Conservation (phyloP, 1,284 basidiomycete species). For the Ceratobasidium sp. region DNA sequence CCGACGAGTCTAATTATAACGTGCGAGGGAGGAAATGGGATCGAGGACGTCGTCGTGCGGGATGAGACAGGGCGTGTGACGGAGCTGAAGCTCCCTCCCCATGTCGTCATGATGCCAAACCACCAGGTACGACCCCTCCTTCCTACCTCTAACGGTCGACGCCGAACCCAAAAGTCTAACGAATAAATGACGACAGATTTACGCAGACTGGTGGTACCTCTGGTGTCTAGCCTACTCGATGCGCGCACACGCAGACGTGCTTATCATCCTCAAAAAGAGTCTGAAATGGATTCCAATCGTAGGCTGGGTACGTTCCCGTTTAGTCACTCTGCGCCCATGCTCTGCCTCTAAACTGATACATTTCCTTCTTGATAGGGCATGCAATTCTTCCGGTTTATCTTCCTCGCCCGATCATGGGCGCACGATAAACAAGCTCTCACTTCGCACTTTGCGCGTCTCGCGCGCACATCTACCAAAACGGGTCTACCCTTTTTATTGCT, state of each 20-base stretch:
- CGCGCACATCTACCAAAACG: slow-evolving; percentile 67
- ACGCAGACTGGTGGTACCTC: slow-evolving; percentile 92
- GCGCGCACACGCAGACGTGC: slow-evolving; percentile 75
- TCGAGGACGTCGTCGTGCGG: slow-evolving; percentile 63
- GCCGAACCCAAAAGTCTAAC: neutral
- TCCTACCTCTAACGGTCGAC: neutral
- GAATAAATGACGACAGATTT: slow-evolving; percentile 66
- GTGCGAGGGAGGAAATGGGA: slow-evolving; percentile 64
- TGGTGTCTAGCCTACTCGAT: slow-evolving; percentile 88
- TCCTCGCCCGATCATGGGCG: slow-evolving; percentile 87
- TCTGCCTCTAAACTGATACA: neutral
- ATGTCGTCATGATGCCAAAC: slow-evolving; percentile 82
- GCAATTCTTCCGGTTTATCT: slow-evolving; percentile 94
- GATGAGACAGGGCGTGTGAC: slow-evolving; percentile 66
- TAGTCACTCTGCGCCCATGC: slow-evolving; percentile 16
- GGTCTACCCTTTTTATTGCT: slow-evolving; percentile 82
- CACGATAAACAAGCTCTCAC: slow-evolving; percentile 76
- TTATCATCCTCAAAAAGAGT: slow-evolving; percentile 90
- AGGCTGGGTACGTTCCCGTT: slow-evolving; percentile 75
- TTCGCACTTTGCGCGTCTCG: slow-evolving; percentile 66
- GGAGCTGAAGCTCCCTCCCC: slow-evolving; percentile 75
- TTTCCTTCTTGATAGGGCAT: slow-evolving; percentile 66
- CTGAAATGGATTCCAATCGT: slow-evolving; percentile 88
- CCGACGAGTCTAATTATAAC: slow-evolving; percentile 81
- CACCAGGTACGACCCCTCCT: slow-evolving; percentile 68